A percentile compares a stretch with the other conserved stretches of the same genome.
Evolutionary conservation across 2,329 filamentous ascomycete species (phyloP).

Genomic region (Clonostachys chloroleuca): DNA sequence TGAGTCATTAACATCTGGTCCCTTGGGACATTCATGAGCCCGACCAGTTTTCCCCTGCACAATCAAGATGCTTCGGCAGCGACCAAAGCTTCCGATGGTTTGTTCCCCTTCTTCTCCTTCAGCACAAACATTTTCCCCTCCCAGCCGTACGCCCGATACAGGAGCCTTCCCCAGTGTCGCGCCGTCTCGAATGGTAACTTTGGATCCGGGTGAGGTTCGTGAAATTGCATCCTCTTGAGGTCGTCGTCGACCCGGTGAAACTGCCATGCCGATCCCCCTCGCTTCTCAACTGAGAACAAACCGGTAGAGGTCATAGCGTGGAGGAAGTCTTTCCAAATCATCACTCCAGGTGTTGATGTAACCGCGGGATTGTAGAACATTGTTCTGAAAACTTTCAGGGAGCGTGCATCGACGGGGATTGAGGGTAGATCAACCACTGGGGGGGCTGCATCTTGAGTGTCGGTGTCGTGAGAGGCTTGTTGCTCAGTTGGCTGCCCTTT

Average conservation of each 20-base stretch:
- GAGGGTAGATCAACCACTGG: not conserved
- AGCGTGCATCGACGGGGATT: constrained; percentile 19
- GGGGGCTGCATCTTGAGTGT: not conserved
- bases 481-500: not conserved
- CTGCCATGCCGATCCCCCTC: constrained; percentile 59
- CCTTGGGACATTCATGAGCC: no score
- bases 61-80: no score
- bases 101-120: no score
- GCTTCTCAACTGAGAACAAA: constrained; percentile 44
- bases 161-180: no score
- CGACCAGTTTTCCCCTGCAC: no score
- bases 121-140: no score
- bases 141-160: no score
- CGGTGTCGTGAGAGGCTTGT: not conserved
- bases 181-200: no score
- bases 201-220: constrained; percentile 40
- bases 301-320: constrained; percentile 45
- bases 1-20: no score
- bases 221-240: constrained; percentile 50
- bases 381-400: constrained; percentile 25
- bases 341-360: constrained; percentile 35
- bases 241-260: constrained; percentile 39
- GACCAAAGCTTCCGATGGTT: no score
- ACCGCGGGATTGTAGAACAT: constrained; percentile 33
- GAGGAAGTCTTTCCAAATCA: constrained; percentile 49